phyloP scores from a whole-genome alignment of 2,329 filamentous ascomycete species.

The Chrysoporthe austroafricana region DNA sequence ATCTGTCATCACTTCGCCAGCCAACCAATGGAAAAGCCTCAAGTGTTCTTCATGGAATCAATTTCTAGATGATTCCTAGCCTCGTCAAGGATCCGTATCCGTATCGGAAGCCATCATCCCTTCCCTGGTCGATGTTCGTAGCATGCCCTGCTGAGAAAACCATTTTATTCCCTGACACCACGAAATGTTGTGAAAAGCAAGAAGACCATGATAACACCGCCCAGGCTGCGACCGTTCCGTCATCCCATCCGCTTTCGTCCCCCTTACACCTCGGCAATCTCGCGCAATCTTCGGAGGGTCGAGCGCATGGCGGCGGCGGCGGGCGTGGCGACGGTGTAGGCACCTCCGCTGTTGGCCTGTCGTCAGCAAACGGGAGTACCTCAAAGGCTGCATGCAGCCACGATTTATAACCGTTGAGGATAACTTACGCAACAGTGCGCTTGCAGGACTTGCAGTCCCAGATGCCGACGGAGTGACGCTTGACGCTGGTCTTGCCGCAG shows the following conservation, averaged over 20 bases:
- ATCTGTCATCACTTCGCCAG: background rate
- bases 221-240: slow-evolving; percentile 30
- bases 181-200: slow-evolving; percentile 31
- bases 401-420: background rate
- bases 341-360: slow-evolving; percentile 25
- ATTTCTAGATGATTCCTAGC: slow-evolving; percentile 28
- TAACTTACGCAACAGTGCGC: slow-evolving; percentile 84
- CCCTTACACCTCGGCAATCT: slow-evolving; percentile 92
- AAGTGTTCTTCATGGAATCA: slow-evolving; percentile 28
- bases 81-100: slow-evolving; percentile 33
- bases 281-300: slow-evolving; percentile 94
- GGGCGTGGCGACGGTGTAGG: slow-evolving; percentile 59
- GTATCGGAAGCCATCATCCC: slow-evolving; percentile 40
- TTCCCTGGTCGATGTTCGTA: slow-evolving; percentile 27
- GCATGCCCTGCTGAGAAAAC: slow-evolving; percentile 28
- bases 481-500: slow-evolving; percentile 96
- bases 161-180: slow-evolving; percentile 31
- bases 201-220: slow-evolving; percentile 30
- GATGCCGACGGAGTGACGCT: slow-evolving; percentile 89
- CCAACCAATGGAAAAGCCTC: background rate
- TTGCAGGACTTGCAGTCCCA: slow-evolving; percentile 73
- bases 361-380: background rate
- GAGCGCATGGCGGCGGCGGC: slow-evolving; percentile 94
- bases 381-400: background rate
- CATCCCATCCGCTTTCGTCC: slow-evolving; percentile 27